Percentiles rank a stretch among this genome's conserved stretches.
These are phyloP conservation scores for Trichoderma breve DNA, from an alignment of 2,329 filamentous ascomycete species.

Conservation along the genomic window DNA sequence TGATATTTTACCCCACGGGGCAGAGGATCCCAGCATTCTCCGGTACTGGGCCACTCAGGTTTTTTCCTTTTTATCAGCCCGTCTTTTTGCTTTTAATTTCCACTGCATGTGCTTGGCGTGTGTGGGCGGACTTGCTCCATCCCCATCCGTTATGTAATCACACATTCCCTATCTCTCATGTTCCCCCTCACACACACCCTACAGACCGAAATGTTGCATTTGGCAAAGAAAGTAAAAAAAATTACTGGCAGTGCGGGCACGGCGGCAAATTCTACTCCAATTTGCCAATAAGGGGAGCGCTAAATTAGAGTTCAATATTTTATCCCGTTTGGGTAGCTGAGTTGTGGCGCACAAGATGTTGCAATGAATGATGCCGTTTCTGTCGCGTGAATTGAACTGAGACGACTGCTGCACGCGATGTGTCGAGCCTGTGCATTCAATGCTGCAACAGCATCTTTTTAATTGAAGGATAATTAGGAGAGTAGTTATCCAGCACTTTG, in stretches of 20 bases:
- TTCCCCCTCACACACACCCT: background rate
- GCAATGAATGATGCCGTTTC: background rate
- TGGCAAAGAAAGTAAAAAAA: background rate
- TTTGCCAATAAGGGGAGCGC: background rate
- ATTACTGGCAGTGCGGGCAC: background rate
- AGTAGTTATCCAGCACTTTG: background rate
- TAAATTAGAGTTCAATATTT: constrained; percentile 9
- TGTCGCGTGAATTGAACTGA: background rate
- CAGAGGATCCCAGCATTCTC: background rate
- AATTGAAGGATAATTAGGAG: background rate
- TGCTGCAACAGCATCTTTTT: background rate
- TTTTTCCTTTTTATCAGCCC: background rate
- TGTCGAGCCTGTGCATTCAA: background rate
- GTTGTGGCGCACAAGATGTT: background rate
- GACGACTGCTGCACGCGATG: background rate
- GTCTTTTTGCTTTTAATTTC: background rate
- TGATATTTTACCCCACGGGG: background rate
- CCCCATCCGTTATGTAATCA: background rate
- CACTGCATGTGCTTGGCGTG: background rate
- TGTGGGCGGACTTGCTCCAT: background rate
- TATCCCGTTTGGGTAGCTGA: constrained; percentile 1
- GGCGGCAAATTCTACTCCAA: background rate
- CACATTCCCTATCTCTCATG: background rate
- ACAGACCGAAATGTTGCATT: background rate
- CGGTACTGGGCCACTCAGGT: background rate